These are phyloP conservation scores for Hortaea werneckii DNA, from an alignment of 2,329 filamentous ascomycete genomes.

Conservation along the genomic window DNA sequence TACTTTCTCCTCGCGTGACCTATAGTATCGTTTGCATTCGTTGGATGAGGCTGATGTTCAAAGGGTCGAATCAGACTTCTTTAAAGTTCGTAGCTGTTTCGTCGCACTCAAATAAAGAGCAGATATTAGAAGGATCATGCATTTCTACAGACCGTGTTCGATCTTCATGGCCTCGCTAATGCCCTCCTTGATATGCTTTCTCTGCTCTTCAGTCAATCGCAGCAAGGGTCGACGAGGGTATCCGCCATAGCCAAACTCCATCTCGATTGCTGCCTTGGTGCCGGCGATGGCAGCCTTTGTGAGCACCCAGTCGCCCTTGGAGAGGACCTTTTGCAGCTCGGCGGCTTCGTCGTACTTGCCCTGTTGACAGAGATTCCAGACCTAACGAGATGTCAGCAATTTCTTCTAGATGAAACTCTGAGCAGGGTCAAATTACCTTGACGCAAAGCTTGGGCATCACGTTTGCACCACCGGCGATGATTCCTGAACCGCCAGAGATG, in stretches of 20 bases:
- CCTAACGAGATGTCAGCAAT: not conserved
- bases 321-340: constrained; percentile 65
- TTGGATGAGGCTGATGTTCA: too few relatives aligned
- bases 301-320: constrained; percentile 70
- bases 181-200: constrained; percentile 19
- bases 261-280: constrained; percentile 75
- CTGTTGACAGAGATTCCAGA: constrained; percentile 61
- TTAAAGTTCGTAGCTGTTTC: too few relatives aligned
- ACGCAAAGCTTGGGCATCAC: constrained; percentile 75
- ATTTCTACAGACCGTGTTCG: constrained; percentile 16
- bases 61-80: too few relatives aligned
- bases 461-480: constrained; percentile 79
- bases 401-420: not conserved
- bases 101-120: too few relatives aligned
- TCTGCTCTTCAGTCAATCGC: constrained; percentile 46
- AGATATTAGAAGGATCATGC: too few relatives aligned
- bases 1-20: too few relatives aligned
- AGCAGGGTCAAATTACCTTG: constrained; percentile 26
- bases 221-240: constrained; percentile 64
- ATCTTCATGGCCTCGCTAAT: constrained; percentile 21
- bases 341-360: constrained; percentile 68
- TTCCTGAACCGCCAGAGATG: constrained; percentile 66
- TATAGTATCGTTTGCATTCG: too few relatives aligned
- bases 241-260: constrained; percentile 72
- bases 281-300: constrained; percentile 76